Base-by-base conservation (phyloP, 768 basidiomycete species). In the Chalciporus sphaerocephalus region DNA sequence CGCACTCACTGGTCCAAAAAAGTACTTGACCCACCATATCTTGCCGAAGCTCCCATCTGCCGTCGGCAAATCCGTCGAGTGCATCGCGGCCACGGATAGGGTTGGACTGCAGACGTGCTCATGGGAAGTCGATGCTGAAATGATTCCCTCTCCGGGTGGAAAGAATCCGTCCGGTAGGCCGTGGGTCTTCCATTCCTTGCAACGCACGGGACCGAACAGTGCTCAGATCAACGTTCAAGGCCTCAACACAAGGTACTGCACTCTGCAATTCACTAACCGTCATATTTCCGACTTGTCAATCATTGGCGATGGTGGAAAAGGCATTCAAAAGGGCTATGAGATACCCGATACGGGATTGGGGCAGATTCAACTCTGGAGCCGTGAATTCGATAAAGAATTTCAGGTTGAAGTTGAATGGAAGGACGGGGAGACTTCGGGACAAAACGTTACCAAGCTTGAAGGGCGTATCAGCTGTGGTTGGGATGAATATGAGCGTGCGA, bases 401-500 rank as follows among this genome's bases (percentile, higher is more conserved):
- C 69, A 65, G 23, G 79, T 83, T 27, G 70, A 76, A 45, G 65
- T 84, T 15, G 69, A 73, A 20, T 81, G 78, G 76, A 62, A 70
- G 27, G 49, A 50, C 13, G 42, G 18, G 44, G 46, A 44, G 53
- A 28, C 22, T 45, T 15, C 5, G 7, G 56, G 28, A 2, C 37
- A 17, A 28, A 60, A 59, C 2, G 55, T 54, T 1, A 46, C 5
- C 5, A 35, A 9, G 1, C 30, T 59, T 1, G 36, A 54, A 21
- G 85, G 81, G 22, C 70, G 73, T 4, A 71, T 81, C 17, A 77
- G 74, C 15, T 85, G 83, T 49, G 75, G 78, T 44, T 86, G 83
- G 79, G 76, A 73, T n/a, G 85, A 87, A 56, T 80, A 81, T 53
- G 76, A 78, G 61, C 77, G 76, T 54, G 80, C 60, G 34, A 75